phyloP scores from a whole-genome alignment of 192 early-diverging fungal species.

The Lobosporangium transversale region DNA sequence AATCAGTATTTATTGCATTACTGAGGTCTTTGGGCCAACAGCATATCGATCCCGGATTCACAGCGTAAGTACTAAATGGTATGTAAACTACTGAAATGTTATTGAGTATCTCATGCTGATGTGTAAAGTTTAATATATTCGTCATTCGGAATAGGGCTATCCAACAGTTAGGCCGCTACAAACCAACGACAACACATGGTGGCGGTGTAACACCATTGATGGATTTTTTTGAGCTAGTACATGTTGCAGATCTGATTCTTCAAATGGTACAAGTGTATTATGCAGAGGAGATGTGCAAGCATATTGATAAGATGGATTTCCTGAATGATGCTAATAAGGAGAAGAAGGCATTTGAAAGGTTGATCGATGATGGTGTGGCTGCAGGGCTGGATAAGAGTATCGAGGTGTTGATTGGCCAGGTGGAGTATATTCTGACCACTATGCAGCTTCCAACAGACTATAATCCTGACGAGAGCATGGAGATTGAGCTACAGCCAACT shows the following conservation, averaged over 20 bases:
- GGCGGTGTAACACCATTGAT: slow-evolving; percentile 67
- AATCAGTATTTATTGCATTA: slow-evolving; percentile 80
- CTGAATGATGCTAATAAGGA: slow-evolving; percentile 92
- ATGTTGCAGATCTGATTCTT: slow-evolving; percentile 91
- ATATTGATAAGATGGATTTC: slow-evolving; percentile 92
- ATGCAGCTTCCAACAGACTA: slow-evolving; percentile 79
- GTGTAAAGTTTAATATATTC: neutral
- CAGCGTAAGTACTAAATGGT: slow-evolving; percentile 56
- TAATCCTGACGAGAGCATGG: slow-evolving; percentile 70
- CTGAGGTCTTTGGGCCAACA: slow-evolving; percentile 75
- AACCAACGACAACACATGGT: slow-evolving; percentile 53
- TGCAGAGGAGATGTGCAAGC: slow-evolving; percentile 83
- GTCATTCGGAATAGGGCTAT: slow-evolving; percentile 51
- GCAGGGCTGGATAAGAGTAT: slow-evolving; percentile 94
- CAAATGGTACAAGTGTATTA: slow-evolving; percentile 97
- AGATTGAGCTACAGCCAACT: slow-evolving; percentile 77
- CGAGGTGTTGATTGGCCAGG: slow-evolving; percentile 84
- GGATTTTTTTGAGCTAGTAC: slow-evolving; percentile 95
- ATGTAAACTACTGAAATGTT: too few relatives aligned
- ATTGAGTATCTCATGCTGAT: too few relatives aligned
- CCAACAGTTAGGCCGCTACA: slow-evolving; percentile 55
- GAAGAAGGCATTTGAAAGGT: slow-evolving; percentile 86
- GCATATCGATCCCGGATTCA: slow-evolving; percentile 81
- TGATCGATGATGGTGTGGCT: slow-evolving; percentile 91
- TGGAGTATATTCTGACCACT: slow-evolving; percentile 81